phyloP scores from a whole-genome alignment of 2,329 filamentous ascomycete genomes.

The Fusarium beomiforme region DNA sequence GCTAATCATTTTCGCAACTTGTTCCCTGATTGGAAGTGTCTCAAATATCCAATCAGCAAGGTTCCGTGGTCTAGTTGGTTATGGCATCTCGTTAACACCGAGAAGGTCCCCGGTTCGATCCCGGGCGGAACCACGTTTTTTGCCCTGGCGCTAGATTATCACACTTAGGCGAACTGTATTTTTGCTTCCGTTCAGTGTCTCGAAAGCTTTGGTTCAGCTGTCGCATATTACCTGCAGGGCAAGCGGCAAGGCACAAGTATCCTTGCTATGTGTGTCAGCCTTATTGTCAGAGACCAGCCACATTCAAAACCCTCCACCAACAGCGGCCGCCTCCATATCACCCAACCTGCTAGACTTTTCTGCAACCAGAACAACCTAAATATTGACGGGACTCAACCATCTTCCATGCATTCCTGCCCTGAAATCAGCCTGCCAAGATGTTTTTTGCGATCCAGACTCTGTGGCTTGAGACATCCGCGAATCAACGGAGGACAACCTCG shows the following conservation, averaged over 20 bases:
- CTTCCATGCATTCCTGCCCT: background rate
- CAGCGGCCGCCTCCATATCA: background rate
- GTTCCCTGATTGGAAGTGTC: accelerated
- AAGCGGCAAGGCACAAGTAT: background rate
- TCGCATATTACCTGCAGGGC: too few relatives aligned
- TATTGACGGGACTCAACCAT: background rate
- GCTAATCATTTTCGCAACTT: background rate
- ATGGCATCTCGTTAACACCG: conserved; percentile 32
- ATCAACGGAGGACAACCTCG: background rate
- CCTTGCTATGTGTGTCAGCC: background rate
- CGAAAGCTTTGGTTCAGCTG: background rate
- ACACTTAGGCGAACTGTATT: accelerated
- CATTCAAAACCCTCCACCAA: background rate
- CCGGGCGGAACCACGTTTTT: conserved; percentile 24
- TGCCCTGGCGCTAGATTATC: background rate
- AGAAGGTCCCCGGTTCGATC: conserved; percentile 31
- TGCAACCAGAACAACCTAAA: background rate
- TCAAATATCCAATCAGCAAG: accelerated
- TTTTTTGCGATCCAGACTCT: background rate
- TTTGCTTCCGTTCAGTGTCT: background rate
- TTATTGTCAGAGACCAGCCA: background rate
- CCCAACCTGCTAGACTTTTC: background rate
- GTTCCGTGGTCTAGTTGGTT: conserved; percentile 32
- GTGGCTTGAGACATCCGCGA: background rate
- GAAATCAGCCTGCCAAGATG: background rate